phyloP scores from a whole-genome alignment of 331 rosid species.

The Acacia pycnantha region DNA sequence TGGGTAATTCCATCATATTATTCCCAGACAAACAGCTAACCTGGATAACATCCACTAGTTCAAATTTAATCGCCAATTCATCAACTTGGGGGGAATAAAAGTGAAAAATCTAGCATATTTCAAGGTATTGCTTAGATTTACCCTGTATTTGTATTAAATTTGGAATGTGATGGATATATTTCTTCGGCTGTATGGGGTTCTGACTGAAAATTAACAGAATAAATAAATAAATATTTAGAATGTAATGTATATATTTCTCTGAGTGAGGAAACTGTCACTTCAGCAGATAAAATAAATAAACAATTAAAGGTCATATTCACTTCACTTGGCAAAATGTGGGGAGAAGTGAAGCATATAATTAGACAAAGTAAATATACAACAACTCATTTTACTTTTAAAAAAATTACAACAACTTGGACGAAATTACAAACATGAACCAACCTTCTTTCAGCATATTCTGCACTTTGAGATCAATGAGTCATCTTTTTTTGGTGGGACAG shows the following conservation, averaged over 20 bases:
- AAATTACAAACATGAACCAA: neutral
- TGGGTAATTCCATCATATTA: neutral
- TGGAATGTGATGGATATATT: neutral
- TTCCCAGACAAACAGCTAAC: neutral
- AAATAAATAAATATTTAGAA: neutral
- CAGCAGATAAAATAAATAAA: neutral
- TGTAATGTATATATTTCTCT: neutral
- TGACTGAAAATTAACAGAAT: neutral
- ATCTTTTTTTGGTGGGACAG: neutral
- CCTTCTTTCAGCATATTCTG: neutral
- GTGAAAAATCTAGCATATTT: neutral
- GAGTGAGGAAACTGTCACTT: neutral
- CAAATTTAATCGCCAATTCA: neutral
- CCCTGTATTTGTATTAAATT: neutral
- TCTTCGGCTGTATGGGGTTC: neutral
- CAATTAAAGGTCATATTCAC: neutral
- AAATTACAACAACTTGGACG: neutral
- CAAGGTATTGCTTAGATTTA: neutral
- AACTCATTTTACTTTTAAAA: too few species aligned
- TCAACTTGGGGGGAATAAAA: too few species aligned
- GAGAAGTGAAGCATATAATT: neutral
- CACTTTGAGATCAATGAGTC: too few species aligned
- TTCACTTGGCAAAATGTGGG: neutral
- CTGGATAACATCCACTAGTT: neutral
- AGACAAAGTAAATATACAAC: too few species aligned